Conservation (phyloP, 805 yeast species). For the Wickerhamomyces chaumierensis region DNA sequence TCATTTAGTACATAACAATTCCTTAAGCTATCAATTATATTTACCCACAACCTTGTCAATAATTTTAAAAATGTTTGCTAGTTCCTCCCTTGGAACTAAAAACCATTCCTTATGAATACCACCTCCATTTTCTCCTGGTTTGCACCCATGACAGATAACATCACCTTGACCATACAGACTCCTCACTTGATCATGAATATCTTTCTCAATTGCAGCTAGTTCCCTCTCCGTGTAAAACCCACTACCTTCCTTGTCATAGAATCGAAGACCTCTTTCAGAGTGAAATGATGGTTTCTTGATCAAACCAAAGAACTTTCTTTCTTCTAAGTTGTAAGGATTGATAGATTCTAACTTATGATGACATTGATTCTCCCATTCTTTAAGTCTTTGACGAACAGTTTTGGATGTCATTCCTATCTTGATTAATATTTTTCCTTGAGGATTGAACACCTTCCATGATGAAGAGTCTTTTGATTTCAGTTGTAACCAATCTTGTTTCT, state of each 20-base stretch:
- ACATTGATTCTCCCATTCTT: conserved; percentile 18
- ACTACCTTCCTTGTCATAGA: conserved; percentile 2
- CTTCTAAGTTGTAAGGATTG: conserved; percentile 6
- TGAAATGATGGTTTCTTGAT: conserved; percentile 4
- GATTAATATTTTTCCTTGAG: conserved; percentile 12
- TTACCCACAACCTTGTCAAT: conserved; percentile 7
- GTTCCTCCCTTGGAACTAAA: conserved; percentile 9
- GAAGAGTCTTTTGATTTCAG: conserved; percentile 2
- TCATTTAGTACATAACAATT: too few relatives aligned
- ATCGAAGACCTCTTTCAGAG: background rate
- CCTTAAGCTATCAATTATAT: background rate
- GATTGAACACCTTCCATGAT: conserved; percentile 9
- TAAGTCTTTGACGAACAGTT: conserved; percentile 8
- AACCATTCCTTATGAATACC: conserved; percentile 20
- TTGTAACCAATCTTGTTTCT: conserved; percentile 14
- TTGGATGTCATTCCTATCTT: conserved; percentile 18
- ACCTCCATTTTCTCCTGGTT: conserved; percentile 1
- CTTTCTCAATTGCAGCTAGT: conserved; percentile 10
- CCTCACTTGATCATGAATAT: conserved; percentile 10
- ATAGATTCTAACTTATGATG: conserved; percentile 9
- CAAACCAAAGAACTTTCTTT: conserved; percentile 1
- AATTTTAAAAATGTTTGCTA: conserved; percentile 4
- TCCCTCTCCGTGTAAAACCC: conserved; percentile 10
- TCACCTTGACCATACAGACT: conserved; percentile 14
- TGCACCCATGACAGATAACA: conserved; percentile 16